Evolutionary conservation across 495 filamentous ascomycete genomes (phyloP), one percentile per base, ranked within the genome.

Genomic region (Xylaria flabelliformis): DNA sequence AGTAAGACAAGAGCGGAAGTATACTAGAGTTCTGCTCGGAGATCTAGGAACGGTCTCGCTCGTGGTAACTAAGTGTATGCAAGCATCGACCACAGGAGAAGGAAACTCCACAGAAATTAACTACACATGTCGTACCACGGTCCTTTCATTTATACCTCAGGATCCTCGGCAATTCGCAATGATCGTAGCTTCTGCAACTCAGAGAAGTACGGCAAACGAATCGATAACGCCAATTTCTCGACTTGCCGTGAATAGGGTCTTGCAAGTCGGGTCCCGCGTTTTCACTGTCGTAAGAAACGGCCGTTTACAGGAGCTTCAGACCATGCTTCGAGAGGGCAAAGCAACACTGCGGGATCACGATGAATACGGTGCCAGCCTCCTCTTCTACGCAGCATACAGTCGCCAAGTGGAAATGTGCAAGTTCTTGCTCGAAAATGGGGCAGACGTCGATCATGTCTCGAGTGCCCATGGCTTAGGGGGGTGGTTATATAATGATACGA

Each of bases 161-260:
- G 59, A 63, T 5, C 17, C 7, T 5, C 24, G 21, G 12, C 10
- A 63, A 41, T 63, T 63, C 19, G 39, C 17, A 19, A 63, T 63
- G 59, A 21, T 63, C 39, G 59, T 63, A 19, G 59, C 59, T 21
- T 63, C 59, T n/a, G 21, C 59, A 21, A 39, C 29, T 42, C 59
- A 42, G 36, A 21, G n/a, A 41, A 39, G 32, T 2, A 41, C 17
- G 8, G 13, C 8, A 4, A 32, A n/a, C 9, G 19, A 24, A 29
- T n/a, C 34, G 10, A 39, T n/a, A 10, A n/a, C 17, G 0, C 13
- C 59, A 10, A 63, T 63, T 8, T 63, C 59, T 41, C 36, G 34
- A 17, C 59, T 63, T 39, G 36, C 32, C 6, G 36, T 63, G 34
- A 63, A 63, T 13, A 63, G 59, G n/a, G 36, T 63, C 8, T 21